Evolutionary conservation across 164 flowering plant species (phyloP).

Genomic region (Malania oleifera): DNA sequence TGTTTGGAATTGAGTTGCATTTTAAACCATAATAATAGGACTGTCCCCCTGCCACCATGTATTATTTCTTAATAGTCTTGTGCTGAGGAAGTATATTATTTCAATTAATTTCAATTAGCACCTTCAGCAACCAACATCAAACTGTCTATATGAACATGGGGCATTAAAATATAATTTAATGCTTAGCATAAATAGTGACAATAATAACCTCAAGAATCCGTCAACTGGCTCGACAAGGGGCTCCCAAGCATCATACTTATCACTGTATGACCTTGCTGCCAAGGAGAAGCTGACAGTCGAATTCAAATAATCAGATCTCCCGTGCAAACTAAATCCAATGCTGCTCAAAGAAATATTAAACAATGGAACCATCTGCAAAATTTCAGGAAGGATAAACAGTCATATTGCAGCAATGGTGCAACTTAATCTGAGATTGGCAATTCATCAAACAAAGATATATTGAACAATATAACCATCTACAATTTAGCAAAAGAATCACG

Average conservation of each 20-base stretch:
- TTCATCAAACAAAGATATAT: no score
- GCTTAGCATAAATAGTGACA: conserved; percentile 29
- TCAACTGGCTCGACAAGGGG: conserved; percentile 94
- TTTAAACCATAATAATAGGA: no score
- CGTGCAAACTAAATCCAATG: conserved; percentile 60
- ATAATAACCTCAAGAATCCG: conserved; percentile 72
- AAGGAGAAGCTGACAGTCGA: conserved; percentile 74
- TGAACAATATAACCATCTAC: no score
- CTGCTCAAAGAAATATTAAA: conserved; percentile 69
- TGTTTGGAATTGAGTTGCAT: no score
- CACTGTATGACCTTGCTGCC: conserved; percentile 88
- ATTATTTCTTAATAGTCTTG: no score
- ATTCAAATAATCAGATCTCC: conserved; percentile 55
- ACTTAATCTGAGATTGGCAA: background rate
- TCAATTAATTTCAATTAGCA: no score
- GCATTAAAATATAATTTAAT: no score
- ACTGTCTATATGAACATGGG: no score
- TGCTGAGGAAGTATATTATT: no score
- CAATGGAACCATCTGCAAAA: conserved; percentile 90
- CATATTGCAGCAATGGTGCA: background rate
- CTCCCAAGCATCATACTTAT: conserved; percentile 92
- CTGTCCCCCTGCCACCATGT: no score
- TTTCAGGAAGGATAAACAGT: conserved; percentile 2
- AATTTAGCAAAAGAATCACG: no score
- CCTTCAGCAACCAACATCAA: no score